Percentiles rank a stretch among this genome's conserved stretches.
phyloP scores from a whole-genome alignment of 108 stramenopile species.

The Discostella pseudostelligera region DNA sequence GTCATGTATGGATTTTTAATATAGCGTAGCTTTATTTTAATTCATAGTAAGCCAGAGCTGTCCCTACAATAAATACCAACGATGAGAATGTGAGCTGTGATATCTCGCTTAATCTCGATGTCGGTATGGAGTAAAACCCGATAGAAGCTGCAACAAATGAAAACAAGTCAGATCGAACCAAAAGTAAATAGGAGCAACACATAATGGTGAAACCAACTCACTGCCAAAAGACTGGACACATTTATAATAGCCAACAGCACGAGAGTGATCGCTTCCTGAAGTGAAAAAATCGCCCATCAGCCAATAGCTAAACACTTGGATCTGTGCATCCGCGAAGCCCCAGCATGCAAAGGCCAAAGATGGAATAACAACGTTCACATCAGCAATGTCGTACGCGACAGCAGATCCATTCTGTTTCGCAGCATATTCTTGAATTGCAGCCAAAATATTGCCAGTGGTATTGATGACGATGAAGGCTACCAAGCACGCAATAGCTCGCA shows the following conservation, averaged over 20 bases:
- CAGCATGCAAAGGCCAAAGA: slow-evolving; percentile 55
- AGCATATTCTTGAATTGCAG: slow-evolving; percentile 30
- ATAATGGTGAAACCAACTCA: neutral
- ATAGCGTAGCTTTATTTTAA: no score
- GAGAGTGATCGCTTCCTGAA: slow-evolving; percentile 33
- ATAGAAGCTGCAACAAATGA: slow-evolving; percentile 23
- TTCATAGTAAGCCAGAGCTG: no score
- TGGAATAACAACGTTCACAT: slow-evolving; percentile 23
- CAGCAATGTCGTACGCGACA: slow-evolving; percentile 29
- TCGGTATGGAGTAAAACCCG: slow-evolving; percentile 45
- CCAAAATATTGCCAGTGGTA: slow-evolving; percentile 30
- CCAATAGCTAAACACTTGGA: slow-evolving; percentile 59
- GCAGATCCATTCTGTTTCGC: slow-evolving; percentile 13
- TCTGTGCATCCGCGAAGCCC: slow-evolving; percentile 59
- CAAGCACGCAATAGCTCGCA: slow-evolving; percentile 26
- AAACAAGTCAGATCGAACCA: neutral
- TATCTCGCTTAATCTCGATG: slow-evolving; percentile 25
- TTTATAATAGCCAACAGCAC: slow-evolving; percentile 55
- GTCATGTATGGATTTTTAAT: no score
- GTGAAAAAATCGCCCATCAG: slow-evolving; percentile 48
- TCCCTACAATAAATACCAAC: slow-evolving; percentile 31
- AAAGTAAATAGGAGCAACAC: neutral
- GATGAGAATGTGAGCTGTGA: slow-evolving; percentile 36
- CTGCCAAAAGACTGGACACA: slow-evolving; percentile 39
- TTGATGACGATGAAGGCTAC: slow-evolving; percentile 34